Conservation (phyloP, 768 basidiomycete genomes). For the Trametes meyenii region DNA sequence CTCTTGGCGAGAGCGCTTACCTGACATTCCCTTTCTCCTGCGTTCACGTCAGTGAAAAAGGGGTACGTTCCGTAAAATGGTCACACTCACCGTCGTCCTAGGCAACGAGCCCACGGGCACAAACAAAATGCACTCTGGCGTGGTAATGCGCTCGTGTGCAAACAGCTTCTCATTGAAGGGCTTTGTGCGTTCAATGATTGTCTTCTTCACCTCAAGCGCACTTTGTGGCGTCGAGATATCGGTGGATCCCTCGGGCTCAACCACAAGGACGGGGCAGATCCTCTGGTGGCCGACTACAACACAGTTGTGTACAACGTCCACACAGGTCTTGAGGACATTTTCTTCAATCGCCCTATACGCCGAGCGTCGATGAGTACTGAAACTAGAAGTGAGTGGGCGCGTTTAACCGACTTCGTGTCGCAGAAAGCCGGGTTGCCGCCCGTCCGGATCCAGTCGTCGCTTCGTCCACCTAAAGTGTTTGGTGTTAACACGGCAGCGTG, state of each 20-base stretch:
- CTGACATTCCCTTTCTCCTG: slow-evolving; percentile 25
- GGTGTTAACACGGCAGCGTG: background rate
- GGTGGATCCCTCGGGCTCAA: slow-evolving; percentile 28
- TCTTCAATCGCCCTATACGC: slow-evolving; percentile 38
- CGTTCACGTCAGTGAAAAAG: background rate
- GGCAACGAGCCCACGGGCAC: slow-evolving; percentile 21
- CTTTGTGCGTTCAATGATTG: slow-evolving; percentile 30
- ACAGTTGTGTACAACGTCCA: slow-evolving; percentile 35
- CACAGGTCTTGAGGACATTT: slow-evolving; percentile 32
- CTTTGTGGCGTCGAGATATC: background rate
- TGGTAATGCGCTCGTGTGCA: slow-evolving; percentile 34
- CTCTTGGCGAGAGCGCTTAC: background rate
- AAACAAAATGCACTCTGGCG: slow-evolving; percentile 29
- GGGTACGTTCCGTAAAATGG: no score
- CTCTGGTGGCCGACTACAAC: slow-evolving; percentile 39
- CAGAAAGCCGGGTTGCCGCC: slow-evolving; percentile 28
- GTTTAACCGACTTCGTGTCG: slow-evolving; percentile 30
- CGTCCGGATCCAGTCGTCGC: slow-evolving; percentile 34
- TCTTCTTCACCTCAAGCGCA: slow-evolving; percentile 24
- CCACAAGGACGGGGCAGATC: slow-evolving; percentile 33
- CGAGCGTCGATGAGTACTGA: background rate
- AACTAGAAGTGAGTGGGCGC: background rate
- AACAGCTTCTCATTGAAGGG: slow-evolving; percentile 33
- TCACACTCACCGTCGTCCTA: slow-evolving; percentile 17
- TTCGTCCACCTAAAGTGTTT: slow-evolving; percentile 17